Evolutionary conservation across 2,329 filamentous ascomycete species (phyloP).

Genomic region (Neonectria magnoliae): DNA sequence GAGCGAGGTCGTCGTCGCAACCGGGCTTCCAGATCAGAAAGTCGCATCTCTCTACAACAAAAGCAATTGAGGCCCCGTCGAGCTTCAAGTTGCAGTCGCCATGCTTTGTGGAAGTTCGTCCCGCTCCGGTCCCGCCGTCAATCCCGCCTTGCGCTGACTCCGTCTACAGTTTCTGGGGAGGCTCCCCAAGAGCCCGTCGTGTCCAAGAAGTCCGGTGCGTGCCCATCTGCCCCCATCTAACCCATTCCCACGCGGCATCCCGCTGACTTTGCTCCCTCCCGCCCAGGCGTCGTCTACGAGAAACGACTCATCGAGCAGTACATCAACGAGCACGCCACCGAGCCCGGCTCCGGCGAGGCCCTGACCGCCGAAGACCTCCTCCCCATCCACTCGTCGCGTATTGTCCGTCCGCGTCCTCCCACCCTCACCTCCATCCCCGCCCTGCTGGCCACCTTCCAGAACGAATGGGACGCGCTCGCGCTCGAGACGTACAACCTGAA

Average conservation of each 20-base stretch:
- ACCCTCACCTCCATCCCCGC: constrained; percentile 96
- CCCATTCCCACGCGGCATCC: not conserved
- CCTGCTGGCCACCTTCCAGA: constrained; percentile 92
- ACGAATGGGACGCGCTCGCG: constrained; percentile 96
- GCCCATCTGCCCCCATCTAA: constrained; percentile 6
- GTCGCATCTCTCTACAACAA: constrained; percentile 37
- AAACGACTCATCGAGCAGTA: constrained; percentile 95
- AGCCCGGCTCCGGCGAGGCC: constrained; percentile 89
- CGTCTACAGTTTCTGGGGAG: constrained; percentile 85
- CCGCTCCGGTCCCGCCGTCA: not conserved
- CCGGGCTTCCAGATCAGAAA: constrained; percentile 36
- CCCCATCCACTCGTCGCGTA: constrained; percentile 82
- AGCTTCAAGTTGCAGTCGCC: constrained; percentile 44
- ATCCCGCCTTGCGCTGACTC: constrained; percentile 27
- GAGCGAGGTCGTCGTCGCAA: constrained; percentile 39
- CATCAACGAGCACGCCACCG: constrained; percentile 90
- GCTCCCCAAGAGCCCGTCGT: constrained; percentile 93
- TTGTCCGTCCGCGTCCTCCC: constrained; percentile 89
- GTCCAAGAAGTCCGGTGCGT: constrained; percentile 90
- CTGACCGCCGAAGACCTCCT: constrained; percentile 86
- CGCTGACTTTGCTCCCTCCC: constrained; percentile 26
- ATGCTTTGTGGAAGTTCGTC: constrained; percentile 62
- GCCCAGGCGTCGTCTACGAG: constrained; percentile 86
- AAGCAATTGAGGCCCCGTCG: constrained; percentile 44
- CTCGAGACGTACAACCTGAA: constrained; percentile 91